Percentiles rank a stretch among this genome's conserved stretches.
phyloP scores from a whole-genome alignment of 1,284 basidiomycete genomes.

The Malassezia equina region DNA sequence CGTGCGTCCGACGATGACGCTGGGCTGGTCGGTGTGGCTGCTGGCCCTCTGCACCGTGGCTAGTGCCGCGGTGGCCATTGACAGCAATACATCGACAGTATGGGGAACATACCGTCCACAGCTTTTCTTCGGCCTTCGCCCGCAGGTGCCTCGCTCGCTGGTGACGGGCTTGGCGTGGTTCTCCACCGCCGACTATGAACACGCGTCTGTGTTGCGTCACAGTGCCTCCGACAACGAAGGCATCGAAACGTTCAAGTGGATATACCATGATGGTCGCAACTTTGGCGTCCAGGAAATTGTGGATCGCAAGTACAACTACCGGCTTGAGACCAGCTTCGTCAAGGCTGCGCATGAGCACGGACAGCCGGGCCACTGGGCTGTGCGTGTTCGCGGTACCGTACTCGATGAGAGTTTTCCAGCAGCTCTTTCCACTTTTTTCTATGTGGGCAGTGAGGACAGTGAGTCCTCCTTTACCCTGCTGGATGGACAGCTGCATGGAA shows the following conservation, averaged over 20 bases:
- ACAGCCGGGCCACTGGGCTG: conserved; percentile 65
- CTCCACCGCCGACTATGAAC: conserved; percentile 18
- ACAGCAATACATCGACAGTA: conserved; percentile 54
- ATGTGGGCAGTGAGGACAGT: conserved; percentile 63
- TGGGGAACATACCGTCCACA: conserved; percentile 87
- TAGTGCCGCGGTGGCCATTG: not conserved
- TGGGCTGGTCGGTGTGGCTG: not conserved
- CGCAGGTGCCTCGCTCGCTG: conserved; percentile 70
- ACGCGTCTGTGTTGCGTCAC: conserved; percentile 58
- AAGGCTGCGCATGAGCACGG: conserved; percentile 55
- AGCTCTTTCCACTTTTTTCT: conserved; percentile 66
- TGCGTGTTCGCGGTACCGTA: conserved; percentile 71
- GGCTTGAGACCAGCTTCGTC: conserved; percentile 71
- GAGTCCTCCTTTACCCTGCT: conserved; percentile 60
- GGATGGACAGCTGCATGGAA: conserved; percentile 53
- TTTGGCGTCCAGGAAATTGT: conserved; percentile 74
- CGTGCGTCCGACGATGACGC: not conserved
- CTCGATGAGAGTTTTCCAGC: conserved; percentile 56
- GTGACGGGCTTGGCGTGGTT: conserved; percentile 81
- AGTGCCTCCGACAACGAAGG: conserved; percentile 79
- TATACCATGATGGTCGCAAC: conserved; percentile 70
- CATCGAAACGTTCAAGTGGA: conserved; percentile 72
- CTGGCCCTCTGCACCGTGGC: not conserved
- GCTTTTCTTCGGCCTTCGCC: conserved; percentile 80
- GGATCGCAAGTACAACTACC: conserved; percentile 71